These are phyloP conservation scores for Arabidopsis lyrata DNA, from an alignment of 441 rosid species.

Conservation along the genomic window DNA sequence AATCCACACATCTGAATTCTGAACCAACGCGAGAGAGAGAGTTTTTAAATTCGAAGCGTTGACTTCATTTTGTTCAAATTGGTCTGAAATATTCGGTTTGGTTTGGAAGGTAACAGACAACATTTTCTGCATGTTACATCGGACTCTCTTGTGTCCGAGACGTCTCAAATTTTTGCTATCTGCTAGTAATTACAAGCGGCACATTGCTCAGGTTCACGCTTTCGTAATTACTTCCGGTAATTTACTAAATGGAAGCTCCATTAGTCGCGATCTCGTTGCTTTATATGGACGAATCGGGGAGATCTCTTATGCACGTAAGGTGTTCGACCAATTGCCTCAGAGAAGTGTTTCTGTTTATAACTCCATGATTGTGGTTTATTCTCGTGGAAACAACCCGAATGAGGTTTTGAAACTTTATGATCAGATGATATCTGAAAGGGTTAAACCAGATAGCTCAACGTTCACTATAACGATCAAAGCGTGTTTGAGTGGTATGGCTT, in stretches of 20 bases:
- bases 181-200: conserved; percentile 45
- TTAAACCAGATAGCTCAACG: conserved; percentile 73
- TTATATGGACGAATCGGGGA: conserved; percentile 48
- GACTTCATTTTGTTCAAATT: neutral
- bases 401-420: conserved; percentile 59
- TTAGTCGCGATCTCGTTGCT: conserved; percentile 40
- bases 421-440: conserved; percentile 58
- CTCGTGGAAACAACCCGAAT: conserved; percentile 48
- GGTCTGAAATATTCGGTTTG: conserved; percentile 1
- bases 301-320: conserved; percentile 52
- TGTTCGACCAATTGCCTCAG: conserved; percentile 66
- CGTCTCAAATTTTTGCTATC: conserved; percentile 53
- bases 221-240: conserved; percentile 50
- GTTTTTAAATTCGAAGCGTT: neutral
- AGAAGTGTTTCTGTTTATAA: conserved; percentile 60
- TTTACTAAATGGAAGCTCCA: conserved; percentile 42
- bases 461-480: conserved; percentile 75
- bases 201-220: conserved; percentile 58
- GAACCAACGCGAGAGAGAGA: neutral
- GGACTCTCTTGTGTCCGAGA: conserved; percentile 46
- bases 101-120: conserved; percentile 1
- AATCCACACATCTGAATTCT: no score
- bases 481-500: conserved; percentile 57
- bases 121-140: conserved; percentile 35
- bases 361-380: conserved; percentile 62